These are phyloP conservation scores for Begonia loranthoides DNA, from an alignment of 306 rosid genomes.

Conservation along the genomic window DNA sequence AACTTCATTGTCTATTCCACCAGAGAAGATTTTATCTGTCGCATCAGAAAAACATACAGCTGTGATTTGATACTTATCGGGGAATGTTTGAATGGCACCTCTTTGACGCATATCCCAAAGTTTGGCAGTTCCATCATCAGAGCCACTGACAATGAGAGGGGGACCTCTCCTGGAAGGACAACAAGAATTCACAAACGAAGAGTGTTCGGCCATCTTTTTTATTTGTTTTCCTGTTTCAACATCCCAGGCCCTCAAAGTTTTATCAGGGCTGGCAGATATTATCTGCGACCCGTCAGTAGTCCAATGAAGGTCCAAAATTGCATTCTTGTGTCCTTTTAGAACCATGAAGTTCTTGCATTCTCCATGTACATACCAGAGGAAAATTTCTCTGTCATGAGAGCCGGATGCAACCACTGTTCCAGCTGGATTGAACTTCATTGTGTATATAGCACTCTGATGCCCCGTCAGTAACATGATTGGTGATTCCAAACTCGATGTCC, in stretches of 20 bases:
- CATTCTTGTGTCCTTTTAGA: slow-evolving; percentile 89
- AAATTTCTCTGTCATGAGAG: slow-evolving; percentile 86
- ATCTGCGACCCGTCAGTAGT: slow-evolving; percentile 83
- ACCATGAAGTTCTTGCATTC: slow-evolving; percentile 92
- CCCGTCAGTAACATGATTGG: slow-evolving; percentile 83
- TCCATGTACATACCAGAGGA: slow-evolving; percentile 79
- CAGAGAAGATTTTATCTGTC: slow-evolving; percentile 83
- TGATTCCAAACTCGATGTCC: slow-evolving; percentile 77
- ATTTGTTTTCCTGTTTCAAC: slow-evolving; percentile 84
- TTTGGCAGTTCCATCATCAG: slow-evolving; percentile 91
- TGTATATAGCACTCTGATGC: slow-evolving; percentile 81
- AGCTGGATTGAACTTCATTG: slow-evolving; percentile 81
- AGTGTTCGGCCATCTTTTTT: slow-evolving; percentile 94
- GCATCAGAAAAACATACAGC: slow-evolving; percentile 88
- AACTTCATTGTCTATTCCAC: slow-evolving; percentile 81
- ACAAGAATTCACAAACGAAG: slow-evolving; percentile 77
- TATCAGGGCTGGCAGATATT: slow-evolving; percentile 78
- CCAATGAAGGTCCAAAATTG: slow-evolving; percentile 94
- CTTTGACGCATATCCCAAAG: slow-evolving; percentile 97
- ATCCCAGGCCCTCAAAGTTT: slow-evolving; percentile 92
- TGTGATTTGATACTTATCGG: slow-evolving; percentile 86
- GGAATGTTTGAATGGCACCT: slow-evolving; percentile 94
- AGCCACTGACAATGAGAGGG: slow-evolving; percentile 85
- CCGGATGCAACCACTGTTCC: slow-evolving; percentile 89
- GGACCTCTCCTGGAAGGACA: slow-evolving; percentile 94